A percentile compares a stretch with the other conserved stretches of the same genome.
Conservation (phyloP, 768 basidiomycete genomes). For the Neoboletus brunneissimus region DNA sequence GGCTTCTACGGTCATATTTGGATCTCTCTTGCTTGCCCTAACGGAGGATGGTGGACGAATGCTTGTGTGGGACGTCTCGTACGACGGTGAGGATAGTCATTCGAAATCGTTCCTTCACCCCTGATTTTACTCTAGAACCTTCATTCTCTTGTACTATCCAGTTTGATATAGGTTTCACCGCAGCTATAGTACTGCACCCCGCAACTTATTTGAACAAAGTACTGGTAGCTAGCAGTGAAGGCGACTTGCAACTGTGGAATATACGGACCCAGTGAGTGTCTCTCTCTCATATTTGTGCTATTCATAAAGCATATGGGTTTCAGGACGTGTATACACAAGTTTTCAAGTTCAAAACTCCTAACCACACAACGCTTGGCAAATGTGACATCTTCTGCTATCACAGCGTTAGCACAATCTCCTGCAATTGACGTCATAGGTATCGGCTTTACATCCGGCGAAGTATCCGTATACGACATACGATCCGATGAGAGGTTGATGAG, state of each 20-base stretch:
- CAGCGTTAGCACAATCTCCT: slow-evolving; percentile 83
- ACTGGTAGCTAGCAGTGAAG: slow-evolving; percentile 77
- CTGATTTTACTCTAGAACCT: slow-evolving; percentile 20
- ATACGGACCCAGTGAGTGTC: slow-evolving; percentile 68
- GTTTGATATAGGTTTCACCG: slow-evolving; percentile 83
- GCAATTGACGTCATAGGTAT: slow-evolving; percentile 96
- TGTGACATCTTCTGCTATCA: slow-evolving; percentile 50
- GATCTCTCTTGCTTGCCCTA: slow-evolving; percentile 74
- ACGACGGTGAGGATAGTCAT: slow-evolving; percentile 46
- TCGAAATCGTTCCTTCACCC: background rate
- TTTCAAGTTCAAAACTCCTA: slow-evolving; percentile 54
- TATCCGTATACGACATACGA: slow-evolving; percentile 86
- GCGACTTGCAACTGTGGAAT: slow-evolving; percentile 92
- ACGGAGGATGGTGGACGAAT: slow-evolving; percentile 76
- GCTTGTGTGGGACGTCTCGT: slow-evolving; percentile 71
- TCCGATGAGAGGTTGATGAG: slow-evolving; percentile 86
- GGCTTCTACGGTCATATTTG: slow-evolving; percentile 73
- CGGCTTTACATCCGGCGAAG: slow-evolving; percentile 83
- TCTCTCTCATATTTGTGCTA: background rate
- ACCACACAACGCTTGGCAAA: slow-evolving; percentile 35
- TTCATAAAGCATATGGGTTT: background rate
- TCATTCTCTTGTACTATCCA: slow-evolving; percentile 53
- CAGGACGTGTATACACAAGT: slow-evolving; percentile 83
- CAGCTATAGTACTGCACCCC: slow-evolving; percentile 85
- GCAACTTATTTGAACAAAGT: slow-evolving; percentile 97